Percentiles rank a stretch among this genome's conserved stretches.
phyloP scores from a whole-genome alignment of 768 basidiomycete species.

The Tephrocybe sp. region DNA sequence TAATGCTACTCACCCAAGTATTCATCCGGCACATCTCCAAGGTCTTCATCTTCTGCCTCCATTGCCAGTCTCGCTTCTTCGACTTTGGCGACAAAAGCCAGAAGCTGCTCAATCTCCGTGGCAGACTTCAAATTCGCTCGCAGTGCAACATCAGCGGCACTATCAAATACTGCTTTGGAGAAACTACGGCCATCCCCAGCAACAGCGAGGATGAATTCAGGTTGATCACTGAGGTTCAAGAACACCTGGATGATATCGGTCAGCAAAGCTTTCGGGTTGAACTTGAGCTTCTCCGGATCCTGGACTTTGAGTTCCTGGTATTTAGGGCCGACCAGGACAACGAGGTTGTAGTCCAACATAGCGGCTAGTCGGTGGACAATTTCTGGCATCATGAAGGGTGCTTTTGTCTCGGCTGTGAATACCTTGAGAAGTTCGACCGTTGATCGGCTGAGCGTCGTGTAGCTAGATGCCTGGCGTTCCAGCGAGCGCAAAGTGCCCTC shows the following conservation, averaged over 20 bases:
- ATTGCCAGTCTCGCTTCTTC: constrained; percentile 80
- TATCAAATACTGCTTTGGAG: constrained; percentile 77
- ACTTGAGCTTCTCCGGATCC: constrained; percentile 86
- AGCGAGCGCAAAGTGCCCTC: constrained; percentile 75
- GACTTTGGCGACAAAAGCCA: constrained; percentile 74
- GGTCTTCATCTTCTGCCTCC: constrained; percentile 81
- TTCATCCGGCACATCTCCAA: constrained; percentile 94
- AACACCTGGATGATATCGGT: constrained; percentile 90
- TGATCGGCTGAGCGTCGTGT: constrained; percentile 82
- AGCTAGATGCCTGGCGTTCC: constrained; percentile 83
- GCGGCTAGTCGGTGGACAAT: constrained; percentile 95
- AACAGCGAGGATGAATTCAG: constrained; percentile 80
- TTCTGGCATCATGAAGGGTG: constrained; percentile 94
- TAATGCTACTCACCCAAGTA: constrained; percentile 68
- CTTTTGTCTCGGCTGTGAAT: constrained; percentile 89
- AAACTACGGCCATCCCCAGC: constrained; percentile 96
- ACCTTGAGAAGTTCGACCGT: constrained; percentile 90
- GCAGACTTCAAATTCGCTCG: constrained; percentile 70
- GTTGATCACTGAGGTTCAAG: constrained; percentile 80
- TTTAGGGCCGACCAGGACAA: constrained; percentile 84
- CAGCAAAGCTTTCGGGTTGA: constrained; percentile 80
- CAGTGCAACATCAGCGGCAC: constrained; percentile 67
- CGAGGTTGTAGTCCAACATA: constrained; percentile 94
- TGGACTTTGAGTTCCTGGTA: constrained; percentile 85
- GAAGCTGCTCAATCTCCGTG: constrained; percentile 70